Evolutionary conservation across 2,329 filamentous ascomycete genomes (phyloP).

Genomic region (Ceratocystiopsis sp.): DNA sequence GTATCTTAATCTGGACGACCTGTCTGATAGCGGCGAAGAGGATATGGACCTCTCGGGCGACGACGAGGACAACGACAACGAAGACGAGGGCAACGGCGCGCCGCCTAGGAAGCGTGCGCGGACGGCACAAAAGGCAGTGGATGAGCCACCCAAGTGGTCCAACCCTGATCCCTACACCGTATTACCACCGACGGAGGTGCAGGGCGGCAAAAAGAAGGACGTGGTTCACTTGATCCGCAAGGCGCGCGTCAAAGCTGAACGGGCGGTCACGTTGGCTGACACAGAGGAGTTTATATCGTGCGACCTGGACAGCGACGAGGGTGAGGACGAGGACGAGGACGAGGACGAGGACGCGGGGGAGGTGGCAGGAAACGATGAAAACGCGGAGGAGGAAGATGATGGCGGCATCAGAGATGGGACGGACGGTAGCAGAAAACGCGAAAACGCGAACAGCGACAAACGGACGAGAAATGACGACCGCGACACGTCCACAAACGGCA

Average conservation of each 20-base stretch:
- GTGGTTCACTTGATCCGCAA: conserved; percentile 87
- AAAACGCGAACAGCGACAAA: too few relatives aligned
- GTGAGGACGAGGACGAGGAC: conserved; percentile 9
- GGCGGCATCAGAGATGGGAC: background rate
- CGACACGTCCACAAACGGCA: conserved; percentile 1
- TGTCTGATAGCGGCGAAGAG: conserved; percentile 46
- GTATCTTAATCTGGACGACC: conserved; percentile 36
- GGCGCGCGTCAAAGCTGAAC: conserved; percentile 47
- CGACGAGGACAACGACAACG: conserved; percentile 13
- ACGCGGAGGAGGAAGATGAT: background rate
- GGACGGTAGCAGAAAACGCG: background rate
- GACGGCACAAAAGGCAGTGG: background rate
- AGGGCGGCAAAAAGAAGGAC: conserved; percentile 55
- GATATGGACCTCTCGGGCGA: conserved; percentile 46
- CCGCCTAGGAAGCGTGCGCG: conserved; percentile 8
- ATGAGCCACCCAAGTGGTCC: conserved; percentile 59
- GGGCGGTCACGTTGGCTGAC: conserved; percentile 32
- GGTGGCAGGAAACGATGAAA: background rate
- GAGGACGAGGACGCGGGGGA: conserved; percentile 3
- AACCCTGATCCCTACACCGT: conserved; percentile 91
- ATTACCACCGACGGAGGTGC: conserved; percentile 57
- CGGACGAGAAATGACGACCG: background rate
- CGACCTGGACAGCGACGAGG: conserved; percentile 42
- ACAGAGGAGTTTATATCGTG: conserved; percentile 84
- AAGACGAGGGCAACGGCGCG: conserved; percentile 16